These are phyloP conservation scores for Acanthamoeba sp. DNA, from an alignment of 208 protist species.

Conservation along the genomic window DNA sequence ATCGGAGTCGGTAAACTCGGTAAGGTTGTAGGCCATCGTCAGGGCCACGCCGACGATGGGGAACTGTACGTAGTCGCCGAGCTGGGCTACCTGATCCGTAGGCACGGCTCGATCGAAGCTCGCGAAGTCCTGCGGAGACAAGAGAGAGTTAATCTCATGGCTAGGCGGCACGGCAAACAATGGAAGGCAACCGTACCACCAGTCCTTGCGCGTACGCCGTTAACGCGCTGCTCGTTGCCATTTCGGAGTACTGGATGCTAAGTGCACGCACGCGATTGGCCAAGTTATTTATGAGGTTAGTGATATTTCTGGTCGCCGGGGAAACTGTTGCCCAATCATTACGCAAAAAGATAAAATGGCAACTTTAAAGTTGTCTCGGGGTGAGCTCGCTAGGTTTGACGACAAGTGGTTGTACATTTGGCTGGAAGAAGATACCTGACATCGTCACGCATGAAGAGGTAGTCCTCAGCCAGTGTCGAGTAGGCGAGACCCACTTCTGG, in stretches of 20 bases:
- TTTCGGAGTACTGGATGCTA: not conserved
- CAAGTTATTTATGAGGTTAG: too few relatives aligned
- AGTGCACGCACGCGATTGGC: not conserved
- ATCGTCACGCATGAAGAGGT: not conserved
- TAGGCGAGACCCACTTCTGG: not conserved
- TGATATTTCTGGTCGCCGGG: too few relatives aligned
- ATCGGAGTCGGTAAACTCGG: not conserved
- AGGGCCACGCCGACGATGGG: not conserved
- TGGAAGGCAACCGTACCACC: not conserved
- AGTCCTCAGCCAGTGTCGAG: not conserved
- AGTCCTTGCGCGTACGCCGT: not conserved
- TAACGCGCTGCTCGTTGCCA: not conserved
- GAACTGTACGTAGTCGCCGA: not conserved
- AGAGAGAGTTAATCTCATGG: not conserved
- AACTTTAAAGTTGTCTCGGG: too few relatives aligned
- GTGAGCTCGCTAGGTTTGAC: too few relatives aligned
- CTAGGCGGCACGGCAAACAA: not conserved
- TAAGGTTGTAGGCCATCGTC: not conserved
- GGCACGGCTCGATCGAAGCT: not conserved
- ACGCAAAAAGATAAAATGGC: too few relatives aligned
- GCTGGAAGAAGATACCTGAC: not conserved
- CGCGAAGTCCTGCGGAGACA: not conserved
- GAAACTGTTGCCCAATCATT: too few relatives aligned
- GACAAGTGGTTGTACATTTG: too few relatives aligned
- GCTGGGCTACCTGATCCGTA: not conserved